These are phyloP conservation scores for Ustilago cynodontis DNA, from an alignment of 1,284 basidiomycete species.

Conservation along the genomic window DNA sequence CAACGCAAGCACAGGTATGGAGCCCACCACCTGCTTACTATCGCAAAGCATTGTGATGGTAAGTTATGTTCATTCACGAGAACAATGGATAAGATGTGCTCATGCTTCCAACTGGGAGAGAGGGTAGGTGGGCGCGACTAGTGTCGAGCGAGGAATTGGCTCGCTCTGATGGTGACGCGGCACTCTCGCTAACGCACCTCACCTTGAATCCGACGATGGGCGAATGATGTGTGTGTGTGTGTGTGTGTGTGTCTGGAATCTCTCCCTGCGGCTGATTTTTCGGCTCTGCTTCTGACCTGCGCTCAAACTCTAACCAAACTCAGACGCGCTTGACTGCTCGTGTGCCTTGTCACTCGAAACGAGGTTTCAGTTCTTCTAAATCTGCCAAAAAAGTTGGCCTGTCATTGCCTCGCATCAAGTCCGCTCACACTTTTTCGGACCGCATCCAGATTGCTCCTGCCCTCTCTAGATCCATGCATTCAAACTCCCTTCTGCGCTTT, in stretches of 20 bases:
- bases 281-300: not conserved
- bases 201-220: not conserved
- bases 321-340: not conserved
- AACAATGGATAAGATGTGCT: not conserved
- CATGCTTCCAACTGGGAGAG: not conserved
- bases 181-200: not conserved
- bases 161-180: not conserved
- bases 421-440: constrained; percentile 3
- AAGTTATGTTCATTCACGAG: not conserved
- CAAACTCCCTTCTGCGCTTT: too few species aligned
- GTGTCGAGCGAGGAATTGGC: too few species aligned
- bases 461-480: not conserved
- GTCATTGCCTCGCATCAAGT: constrained; percentile 21
- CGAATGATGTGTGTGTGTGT: not conserved
- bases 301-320: not conserved
- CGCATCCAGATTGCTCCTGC: constrained; percentile 8
- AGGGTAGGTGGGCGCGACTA: not conserved
- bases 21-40: not conserved
- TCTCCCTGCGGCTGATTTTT: constrained; percentile 3
- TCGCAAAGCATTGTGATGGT: constrained; percentile 1
- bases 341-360: not conserved
- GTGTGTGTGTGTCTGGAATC: too few species aligned
- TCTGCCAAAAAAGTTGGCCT: constrained; percentile 28
- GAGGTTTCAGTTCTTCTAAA: constrained; percentile 40
- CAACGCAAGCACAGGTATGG: not conserved